Evolutionary conservation across 2,329 filamentous ascomycete species (phyloP), one percentile per base, ranked within the genome.

Genomic region (Epichloe sylvatica): DNA sequence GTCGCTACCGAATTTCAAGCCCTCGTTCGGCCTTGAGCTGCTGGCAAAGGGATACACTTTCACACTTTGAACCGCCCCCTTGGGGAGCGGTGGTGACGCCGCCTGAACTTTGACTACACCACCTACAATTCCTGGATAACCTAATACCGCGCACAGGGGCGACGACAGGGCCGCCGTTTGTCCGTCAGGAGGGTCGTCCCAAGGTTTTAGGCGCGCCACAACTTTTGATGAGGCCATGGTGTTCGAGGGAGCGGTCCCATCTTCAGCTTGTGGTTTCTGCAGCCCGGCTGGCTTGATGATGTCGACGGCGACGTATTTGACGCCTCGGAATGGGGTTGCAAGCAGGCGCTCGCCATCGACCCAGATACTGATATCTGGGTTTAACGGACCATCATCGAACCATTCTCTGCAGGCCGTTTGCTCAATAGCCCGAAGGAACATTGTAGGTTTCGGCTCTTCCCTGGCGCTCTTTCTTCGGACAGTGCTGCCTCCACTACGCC

Each of bases 31-130:
- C 56, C 80, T 81, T 3, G 73, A 68, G 21, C 68, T 67, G 1
- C 74, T 69, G 3, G 79, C 74, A 59, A 96, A 97, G 0, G 92
- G 92, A 50, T 84, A 86, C 2, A 98, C 71, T 57, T 86, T 90
- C 51, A 97, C 68, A 4, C 78, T 70, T 50, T 75, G 73, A 5
- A 87, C 70, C 0, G 78, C 73, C 39, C 78, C 80, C 51, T 80
- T 79, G 5, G 81, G 73, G n/a, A 88, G 69, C 47, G 84, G 85
- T 39, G 76, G 70, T 13, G 86, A 80, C 1, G 91, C 90, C 9
- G 86, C 82, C 62, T 97, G 89, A 33, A 98, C 75, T 53, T 91
- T 88, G 50, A 95, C 77, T 40, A 97, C 79, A 0, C 89, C 87
- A 12, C 92, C 92, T 9, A 94, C 85, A 47, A 94, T 76, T 2